Percentiles rank a stretch among this genome's conserved stretches.
Conservation (phyloP, 176 grass and related monocot species). For the Secale cereale region DNA sequence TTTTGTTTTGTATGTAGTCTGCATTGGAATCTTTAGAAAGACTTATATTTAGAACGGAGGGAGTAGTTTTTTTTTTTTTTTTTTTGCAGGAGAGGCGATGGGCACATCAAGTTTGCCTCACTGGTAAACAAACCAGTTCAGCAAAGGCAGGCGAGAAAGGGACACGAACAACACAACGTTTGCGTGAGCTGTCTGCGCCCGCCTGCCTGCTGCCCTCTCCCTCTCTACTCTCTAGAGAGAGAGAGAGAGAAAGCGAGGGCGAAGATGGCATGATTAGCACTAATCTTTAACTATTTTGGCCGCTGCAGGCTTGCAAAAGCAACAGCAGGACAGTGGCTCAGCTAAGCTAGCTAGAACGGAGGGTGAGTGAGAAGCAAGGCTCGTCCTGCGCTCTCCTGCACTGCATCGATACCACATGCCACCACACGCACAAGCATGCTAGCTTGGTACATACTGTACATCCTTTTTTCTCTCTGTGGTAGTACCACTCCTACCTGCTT, state of each 20-base stretch:
- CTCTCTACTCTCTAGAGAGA: too few species aligned
- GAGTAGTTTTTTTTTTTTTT: too few species aligned
- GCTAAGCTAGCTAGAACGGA: too few species aligned
- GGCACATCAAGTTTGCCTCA: not conserved
- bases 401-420: conserved; percentile 52
- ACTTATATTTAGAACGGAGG: too few species aligned
- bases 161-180: conserved; percentile 58
- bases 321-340: not conserved
- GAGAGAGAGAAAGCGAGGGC: conserved; percentile 3
- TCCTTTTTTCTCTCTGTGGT: too few species aligned
- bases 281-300: conserved; percentile 29
- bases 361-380: conserved; percentile 33
- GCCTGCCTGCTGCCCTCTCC: not conserved
- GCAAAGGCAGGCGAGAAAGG: conserved; percentile 49
- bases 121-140: conserved; percentile 22
- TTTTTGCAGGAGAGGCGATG: not conserved
- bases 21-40: too few species aligned
- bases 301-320: conserved; percentile 32
- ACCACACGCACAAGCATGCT: conserved; percentile 23
- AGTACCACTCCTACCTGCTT: not conserved
- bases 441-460: not conserved
- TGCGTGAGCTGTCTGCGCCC: conserved; percentile 38
- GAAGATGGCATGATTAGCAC: conserved; percentile 29
- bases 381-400: conserved; percentile 25
- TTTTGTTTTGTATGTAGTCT: too few species aligned